These are phyloP conservation scores for Lachancea meyersii DNA, from an alignment of 805 yeast species.

Conservation along the genomic window DNA sequence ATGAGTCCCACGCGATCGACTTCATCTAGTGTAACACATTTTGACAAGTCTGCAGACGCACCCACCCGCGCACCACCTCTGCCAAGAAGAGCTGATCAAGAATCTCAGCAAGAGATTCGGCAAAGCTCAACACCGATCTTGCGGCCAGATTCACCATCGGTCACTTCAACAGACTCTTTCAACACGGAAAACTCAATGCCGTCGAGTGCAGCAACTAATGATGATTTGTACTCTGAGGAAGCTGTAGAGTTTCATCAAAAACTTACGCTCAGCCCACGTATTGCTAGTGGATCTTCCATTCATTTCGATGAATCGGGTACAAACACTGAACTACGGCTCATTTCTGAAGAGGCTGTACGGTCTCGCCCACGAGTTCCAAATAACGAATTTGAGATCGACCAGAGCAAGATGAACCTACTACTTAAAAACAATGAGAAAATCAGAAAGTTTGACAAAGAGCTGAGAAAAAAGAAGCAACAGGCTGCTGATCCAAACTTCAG, in stretches of 20 bases:
- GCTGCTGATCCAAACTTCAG: constrained; percentile 9
- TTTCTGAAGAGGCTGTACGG: constrained; percentile 5
- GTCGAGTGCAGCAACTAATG: neutral
- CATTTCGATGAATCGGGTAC: neutral
- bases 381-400: neutral
- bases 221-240: neutral
- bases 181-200: neutral
- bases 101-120: neutral
- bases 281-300: constrained; percentile 3
- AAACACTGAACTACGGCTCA: neutral
- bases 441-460: constrained; percentile 26
- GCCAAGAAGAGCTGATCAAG: neutral
- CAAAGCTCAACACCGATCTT: neutral
- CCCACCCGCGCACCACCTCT: neutral
- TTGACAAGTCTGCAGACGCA: neutral
- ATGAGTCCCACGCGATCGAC: constrained; percentile 19
- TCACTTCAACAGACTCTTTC: neutral
- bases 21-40: neutral
- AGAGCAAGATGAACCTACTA: constrained; percentile 7
- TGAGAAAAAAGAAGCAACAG: constrained; percentile 20
- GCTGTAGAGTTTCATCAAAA: neutral
- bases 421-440: constrained; percentile 23
- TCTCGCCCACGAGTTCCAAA: constrained; percentile 1
- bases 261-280: neutral
- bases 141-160: neutral